Conservation (phyloP, 306 rosid species). For the Fagus sylvatica region DNA sequence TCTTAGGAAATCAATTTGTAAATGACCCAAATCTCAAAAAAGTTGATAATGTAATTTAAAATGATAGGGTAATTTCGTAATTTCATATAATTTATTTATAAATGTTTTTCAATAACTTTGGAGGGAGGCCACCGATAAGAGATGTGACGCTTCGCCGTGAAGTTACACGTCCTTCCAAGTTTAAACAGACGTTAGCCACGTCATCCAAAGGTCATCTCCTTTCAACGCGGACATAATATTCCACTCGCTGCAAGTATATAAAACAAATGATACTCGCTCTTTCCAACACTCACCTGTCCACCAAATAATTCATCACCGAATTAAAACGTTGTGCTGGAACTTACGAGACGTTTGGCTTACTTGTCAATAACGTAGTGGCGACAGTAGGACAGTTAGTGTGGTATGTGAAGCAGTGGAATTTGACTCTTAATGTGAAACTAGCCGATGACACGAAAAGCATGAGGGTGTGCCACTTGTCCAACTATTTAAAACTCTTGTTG, state of each 20-base stretch:
- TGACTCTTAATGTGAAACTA: not conserved
- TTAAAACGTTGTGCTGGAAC: not conserved
- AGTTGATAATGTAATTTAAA: no score
- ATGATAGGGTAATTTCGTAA: no score
- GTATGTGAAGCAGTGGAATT: not conserved
- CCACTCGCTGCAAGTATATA: conserved; percentile 4
- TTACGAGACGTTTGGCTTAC: not conserved
- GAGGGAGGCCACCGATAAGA: not conserved
- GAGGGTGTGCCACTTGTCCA: conserved; percentile 3
- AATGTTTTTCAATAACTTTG: not conserved
- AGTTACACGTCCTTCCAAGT: not conserved
- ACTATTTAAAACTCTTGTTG: no score
- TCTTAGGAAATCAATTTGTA: no score
- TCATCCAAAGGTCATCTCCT: not conserved
- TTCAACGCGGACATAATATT: not conserved
- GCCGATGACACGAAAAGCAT: not conserved
- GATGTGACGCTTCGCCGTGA: conserved; percentile 14
- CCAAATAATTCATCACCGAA: not conserved
- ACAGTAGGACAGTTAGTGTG: not conserved
- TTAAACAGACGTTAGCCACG: conserved; percentile 17
- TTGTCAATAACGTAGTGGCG: not conserved
- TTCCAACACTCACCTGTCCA: conserved; percentile 17
- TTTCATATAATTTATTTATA: no score
- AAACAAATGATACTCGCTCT: not conserved
- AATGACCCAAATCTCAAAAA: no score